Percentiles rank a stretch among this genome's conserved stretches.
Conservation (phyloP, 768 basidiomycete genomes). For the Tulasnella sp. region DNA sequence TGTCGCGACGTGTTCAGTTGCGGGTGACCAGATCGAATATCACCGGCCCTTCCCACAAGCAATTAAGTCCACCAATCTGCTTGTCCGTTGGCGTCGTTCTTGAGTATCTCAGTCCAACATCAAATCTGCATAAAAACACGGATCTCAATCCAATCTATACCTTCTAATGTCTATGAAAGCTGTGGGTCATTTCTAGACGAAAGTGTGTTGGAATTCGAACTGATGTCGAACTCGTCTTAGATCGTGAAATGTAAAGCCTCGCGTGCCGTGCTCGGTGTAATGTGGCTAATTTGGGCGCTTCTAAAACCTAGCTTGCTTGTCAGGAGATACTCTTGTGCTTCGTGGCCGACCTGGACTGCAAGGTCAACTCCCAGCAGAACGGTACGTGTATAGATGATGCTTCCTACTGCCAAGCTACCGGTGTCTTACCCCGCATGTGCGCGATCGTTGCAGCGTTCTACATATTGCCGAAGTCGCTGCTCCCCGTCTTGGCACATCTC, state of each 20-base stretch:
- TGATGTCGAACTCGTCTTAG: not conserved
- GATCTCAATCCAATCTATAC: no score
- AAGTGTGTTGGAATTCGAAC: not conserved
- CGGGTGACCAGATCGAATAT: no score
- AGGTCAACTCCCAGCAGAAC: constrained; percentile 84
- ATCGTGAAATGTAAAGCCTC: constrained; percentile 1
- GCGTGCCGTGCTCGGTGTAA: not conserved
- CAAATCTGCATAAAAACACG: no score
- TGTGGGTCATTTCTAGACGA: no score
- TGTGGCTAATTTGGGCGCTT: not conserved
- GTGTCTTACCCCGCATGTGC: not conserved
- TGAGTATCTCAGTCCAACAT: no score
- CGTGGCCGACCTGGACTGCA: constrained; percentile 66
- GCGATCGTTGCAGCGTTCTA: constrained; percentile 46
- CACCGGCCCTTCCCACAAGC: no score
- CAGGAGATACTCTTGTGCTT: constrained; percentile 81
- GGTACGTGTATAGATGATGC: constrained; percentile 36
- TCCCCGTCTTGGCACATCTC: constrained; percentile 72
- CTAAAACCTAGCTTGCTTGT: constrained; percentile 57
- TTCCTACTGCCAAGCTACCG: not conserved
- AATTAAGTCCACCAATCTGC: no score
- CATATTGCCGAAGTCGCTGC: constrained; percentile 82
- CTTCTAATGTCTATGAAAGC: no score
- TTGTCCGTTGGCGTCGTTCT: no score
- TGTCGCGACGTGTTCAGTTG: no score